Base-by-base conservation (phyloP, 768 basidiomycete species). In the Porphyrellus cyaneotinctus region DNA sequence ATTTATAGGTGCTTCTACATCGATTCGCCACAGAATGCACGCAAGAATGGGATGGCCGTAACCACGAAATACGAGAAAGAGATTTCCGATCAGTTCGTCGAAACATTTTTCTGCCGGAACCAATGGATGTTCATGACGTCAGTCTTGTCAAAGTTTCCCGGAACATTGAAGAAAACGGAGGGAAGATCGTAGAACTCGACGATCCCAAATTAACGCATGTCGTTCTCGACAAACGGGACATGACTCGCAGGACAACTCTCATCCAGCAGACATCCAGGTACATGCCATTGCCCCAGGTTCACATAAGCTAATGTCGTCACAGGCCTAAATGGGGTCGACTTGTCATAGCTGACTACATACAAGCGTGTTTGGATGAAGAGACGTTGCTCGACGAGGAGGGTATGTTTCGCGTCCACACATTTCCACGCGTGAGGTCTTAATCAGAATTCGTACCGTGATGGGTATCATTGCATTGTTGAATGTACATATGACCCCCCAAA, bases 321-420 rank as follows among this genome's bases (percentile, higher is more conserved):
- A 94, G 92, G 61, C 90, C 91, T 2, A 91, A 88, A 70, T 80
- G 84, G 23, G 83, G 89, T 43, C 81, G 89, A 61, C 76, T 95
- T 7, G 78, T 95, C 10, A 75, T 92, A 48, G 76, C 85, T 0
- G 88, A 89, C 54, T 97, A 82, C 67, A 80, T 97, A 35, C 71
- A 79, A 38, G 85, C 83, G 6, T 93, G 86, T 63, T 62, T 94
- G 30, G 91, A 91, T n/a, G 90, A 94, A 64, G 79, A 77, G 38
- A 91, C 91, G 0, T 66, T 95, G 38, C 75, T 94, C 33, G 84
- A 92, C 65, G 93, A 95, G 70, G 89, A 89, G 57, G 89, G 91
- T 71, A 41, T 4, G 66, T 51, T 22, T 18, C 42, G 32, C 15
- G 3, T 28, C 4, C 5, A 7, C 6, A 12, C 8, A 1, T 41